Evolutionary conservation across 768 basidiomycete species (phyloP), one percentile per base, ranked within the genome.

Genomic region (Pulveroboletus ravenelii): DNA sequence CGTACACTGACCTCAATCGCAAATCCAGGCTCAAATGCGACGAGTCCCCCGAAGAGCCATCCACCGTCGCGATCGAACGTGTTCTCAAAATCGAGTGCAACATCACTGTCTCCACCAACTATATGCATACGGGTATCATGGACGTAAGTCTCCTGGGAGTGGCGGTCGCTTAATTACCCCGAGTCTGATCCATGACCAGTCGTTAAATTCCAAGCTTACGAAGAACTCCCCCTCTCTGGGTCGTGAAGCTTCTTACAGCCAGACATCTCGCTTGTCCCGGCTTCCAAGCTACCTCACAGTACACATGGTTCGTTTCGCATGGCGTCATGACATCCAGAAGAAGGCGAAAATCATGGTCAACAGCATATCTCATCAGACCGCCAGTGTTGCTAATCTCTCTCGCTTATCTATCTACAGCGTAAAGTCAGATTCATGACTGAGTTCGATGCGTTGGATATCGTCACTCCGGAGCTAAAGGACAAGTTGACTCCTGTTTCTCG

Each of bases 261-360:
- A 90, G 62, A 82, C 80, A 34, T 86, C 89, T 4, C 84, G 93
- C 9, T 62, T 99, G 44, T 81, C 89, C 10, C 80, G 94, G 18
- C 73, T 98, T 12, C 96, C 96, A 0, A 68, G 81, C 5, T 94
- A 89, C 61, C 78, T 96, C 18, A 84, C 86, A 6, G 81, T 98
- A 5, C 93, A 98, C 60, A 90, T 97, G 87, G 93, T 94, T 12
- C 88, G 96, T 41, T 99, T 98, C 67, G 87, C 85, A 48, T 99
- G 96, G 96, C 76, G 91, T 52, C 76, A 80, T 34, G 96, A 98
- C 57, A 93, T 96, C 52, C 70, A 70, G 45, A 92, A 87, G 74
- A 98, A 98, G 64, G 84, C 95, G 2, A 98, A 99, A 72, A 95
- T 98, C 65, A 93, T 99, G 95, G 88, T 88, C 53, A 39, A 71